A percentile compares a stretch with the other conserved stretches of the same genome.
Evolutionary conservation across 495 filamentous ascomycete species (phyloP).

Genomic region (Aspergillus sparsus): DNA sequence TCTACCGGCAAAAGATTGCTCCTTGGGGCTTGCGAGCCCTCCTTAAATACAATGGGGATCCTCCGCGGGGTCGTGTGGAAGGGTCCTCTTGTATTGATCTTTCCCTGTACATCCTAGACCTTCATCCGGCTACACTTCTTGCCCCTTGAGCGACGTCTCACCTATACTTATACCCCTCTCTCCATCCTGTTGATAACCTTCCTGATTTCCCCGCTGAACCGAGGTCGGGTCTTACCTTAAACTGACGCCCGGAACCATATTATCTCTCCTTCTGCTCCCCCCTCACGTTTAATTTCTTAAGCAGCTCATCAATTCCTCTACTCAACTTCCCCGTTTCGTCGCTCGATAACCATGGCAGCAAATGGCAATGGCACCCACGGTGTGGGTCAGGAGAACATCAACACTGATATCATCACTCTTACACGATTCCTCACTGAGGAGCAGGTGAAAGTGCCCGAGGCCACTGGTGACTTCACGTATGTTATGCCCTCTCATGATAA

Average conservation of each 20-base stretch:
- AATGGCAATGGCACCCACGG: constrained; percentile 36
- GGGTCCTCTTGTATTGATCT: neutral
- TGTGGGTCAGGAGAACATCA: constrained; percentile 72
- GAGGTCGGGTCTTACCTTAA: constrained; percentile 28
- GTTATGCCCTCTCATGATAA: constrained; percentile 30
- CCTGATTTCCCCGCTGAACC: constrained; percentile 34
- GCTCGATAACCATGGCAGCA: constrained; percentile 36
- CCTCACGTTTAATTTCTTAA: constrained; percentile 12
- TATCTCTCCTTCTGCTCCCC: constrained; percentile 10
- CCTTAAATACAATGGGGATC: constrained; percentile 15
- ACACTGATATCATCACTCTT: constrained; percentile 93
- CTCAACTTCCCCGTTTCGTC: neutral
- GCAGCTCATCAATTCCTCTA: neutral
- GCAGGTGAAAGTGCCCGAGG: constrained; percentile 88
- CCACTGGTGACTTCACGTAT: constrained; percentile 97
- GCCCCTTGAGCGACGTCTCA: constrained; percentile 6
- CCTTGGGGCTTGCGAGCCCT: neutral
- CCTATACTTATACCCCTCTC: neutral
- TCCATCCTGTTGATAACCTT: constrained; percentile 8
- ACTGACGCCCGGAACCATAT: constrained; percentile 11
- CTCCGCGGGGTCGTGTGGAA: constrained; percentile 8
- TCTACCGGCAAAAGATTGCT: constrained; percentile 22
- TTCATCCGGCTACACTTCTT: constrained; percentile 11
- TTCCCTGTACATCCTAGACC: constrained; percentile 11
- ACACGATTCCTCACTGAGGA: constrained; percentile 95